Base-by-base conservation (phyloP, 768 basidiomycete genomes). In the Mrakia gelida region DNA sequence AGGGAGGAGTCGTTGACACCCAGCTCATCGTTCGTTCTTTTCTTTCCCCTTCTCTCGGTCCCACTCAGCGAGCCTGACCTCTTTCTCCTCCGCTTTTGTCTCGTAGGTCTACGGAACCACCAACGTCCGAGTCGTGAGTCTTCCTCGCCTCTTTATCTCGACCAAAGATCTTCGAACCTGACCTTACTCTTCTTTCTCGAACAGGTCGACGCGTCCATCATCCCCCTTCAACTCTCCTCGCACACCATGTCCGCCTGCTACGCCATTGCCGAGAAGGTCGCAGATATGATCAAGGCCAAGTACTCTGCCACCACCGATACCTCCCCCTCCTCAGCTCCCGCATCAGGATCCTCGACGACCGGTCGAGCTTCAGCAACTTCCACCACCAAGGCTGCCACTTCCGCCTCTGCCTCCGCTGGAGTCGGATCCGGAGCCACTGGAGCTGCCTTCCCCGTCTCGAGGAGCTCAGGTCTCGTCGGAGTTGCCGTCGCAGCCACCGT, bases 1-100 rank as follows among this genome's bases (percentile, higher is more conserved):
- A 84, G 52, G 89, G 87, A n/a, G 89, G 89, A 71, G 89, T 91
- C 67, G 89, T 91, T 71, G 87, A 89, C 81, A 84, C 86, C 67
- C 83, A 87, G 62, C 84, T 91, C 26, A 84, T 74, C 49, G 73
- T 43, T 18, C 43, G 41, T 74, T 32, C 26, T 54, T 34, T 56
- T 15, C 54, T 15, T 73, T 21, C 49, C 23, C n/a, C 26, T 71
- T 72, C n/a, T 8, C 21, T 18, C 71, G 68, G 15, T 9, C 7
- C 68, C 2, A 52, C 6, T 15, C 11, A 0, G 38, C 15, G 32
- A 52, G 15, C 4, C 71, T n/a, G 23, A 34, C 34, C 4, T 38
- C 28, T 3, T 43, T 7, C n/a, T 2, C 28, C 10, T 3, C 6
- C n/a, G n/a, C n/a, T n/a, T n/a, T 7, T 16, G 4, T 72, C 45